phyloP scores from a whole-genome alignment of 164 flowering plant genomes.

The Magnolia sinica region DNA sequence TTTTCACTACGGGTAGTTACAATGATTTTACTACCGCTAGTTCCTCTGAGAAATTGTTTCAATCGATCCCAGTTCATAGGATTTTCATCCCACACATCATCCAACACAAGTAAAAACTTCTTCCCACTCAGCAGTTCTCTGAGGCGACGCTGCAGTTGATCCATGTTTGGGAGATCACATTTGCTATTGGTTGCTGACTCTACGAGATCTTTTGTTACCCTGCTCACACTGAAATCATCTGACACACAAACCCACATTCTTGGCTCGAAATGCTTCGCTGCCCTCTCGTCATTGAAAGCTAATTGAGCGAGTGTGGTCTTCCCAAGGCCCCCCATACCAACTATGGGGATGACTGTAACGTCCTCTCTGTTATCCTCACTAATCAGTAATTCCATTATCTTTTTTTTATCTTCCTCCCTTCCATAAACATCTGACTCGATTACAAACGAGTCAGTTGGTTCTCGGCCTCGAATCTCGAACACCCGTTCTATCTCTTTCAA shows the following conservation, averaged over 20 bases:
- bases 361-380: neutral
- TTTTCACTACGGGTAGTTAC: conserved; percentile 16
- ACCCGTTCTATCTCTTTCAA: neutral
- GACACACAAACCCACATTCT: conserved; percentile 12
- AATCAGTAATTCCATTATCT: neutral
- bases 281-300: conserved; percentile 7
- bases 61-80: conserved; percentile 4
- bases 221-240: neutral
- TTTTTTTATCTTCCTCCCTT: conserved; percentile 5
- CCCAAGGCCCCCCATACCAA: conserved; percentile 16
- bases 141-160: conserved; percentile 6
- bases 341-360: neutral
- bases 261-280: neutral
- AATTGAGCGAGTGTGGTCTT: conserved; percentile 13
- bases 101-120: conserved; percentile 16
- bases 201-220: conserved; percentile 1
- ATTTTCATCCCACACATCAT: conserved; percentile 20
- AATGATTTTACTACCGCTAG: conserved; percentile 14
- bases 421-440: conserved; percentile 6
- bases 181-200: neutral
- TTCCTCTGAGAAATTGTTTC: neutral
- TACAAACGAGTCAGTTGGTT: neutral
- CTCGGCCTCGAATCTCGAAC: neutral
- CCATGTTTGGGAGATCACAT: neutral
- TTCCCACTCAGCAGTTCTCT: conserved; percentile 4